Evolutionary conservation across 2,329 filamentous ascomycete species (phyloP).

Genomic region (Metarhizium album): DNA sequence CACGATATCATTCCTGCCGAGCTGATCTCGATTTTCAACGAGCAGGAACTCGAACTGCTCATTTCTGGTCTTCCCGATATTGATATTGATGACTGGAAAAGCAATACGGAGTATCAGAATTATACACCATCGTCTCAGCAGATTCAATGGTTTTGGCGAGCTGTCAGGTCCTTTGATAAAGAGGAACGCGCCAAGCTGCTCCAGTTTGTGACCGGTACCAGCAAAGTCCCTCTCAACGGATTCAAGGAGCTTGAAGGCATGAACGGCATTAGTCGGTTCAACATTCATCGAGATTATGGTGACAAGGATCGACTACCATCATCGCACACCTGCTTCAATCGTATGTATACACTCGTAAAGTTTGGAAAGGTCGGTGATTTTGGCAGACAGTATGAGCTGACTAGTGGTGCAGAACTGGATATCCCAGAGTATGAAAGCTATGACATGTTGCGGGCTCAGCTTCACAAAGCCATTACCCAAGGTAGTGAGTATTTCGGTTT

Average conservation of each 20-base stretch:
- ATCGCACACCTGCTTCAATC: slow-evolving; percentile 98
- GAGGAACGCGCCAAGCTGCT: slow-evolving; percentile 95
- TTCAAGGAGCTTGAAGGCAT: slow-evolving; percentile 99
- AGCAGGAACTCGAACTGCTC: slow-evolving; percentile 90
- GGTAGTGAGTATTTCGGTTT: slow-evolving; percentile 98
- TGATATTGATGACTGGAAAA: slow-evolving; percentile 98
- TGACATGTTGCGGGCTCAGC: slow-evolving; percentile 73
- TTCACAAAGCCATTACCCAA: slow-evolving; percentile 94
- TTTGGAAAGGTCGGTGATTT: not conserved
- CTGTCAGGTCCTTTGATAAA: slow-evolving; percentile 93
- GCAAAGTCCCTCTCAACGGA: slow-evolving; percentile 94
- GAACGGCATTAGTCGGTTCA: slow-evolving; percentile 97
- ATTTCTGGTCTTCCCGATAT: slow-evolving; percentile 97
- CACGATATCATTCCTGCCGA: slow-evolving; percentile 96
- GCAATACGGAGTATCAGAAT: slow-evolving; percentile 97
- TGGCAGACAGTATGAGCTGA: slow-evolving; percentile 15
- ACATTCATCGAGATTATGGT: slow-evolving; percentile 96
- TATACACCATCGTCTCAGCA: slow-evolving; percentile 90
- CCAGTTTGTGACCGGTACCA: slow-evolving; percentile 96
- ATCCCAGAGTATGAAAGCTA: slow-evolving; percentile 97
- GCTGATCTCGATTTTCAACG: slow-evolving; percentile 93
- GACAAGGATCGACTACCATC: slow-evolving; percentile 92
- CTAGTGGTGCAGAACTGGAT: slow-evolving; percentile 66
- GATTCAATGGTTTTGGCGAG: slow-evolving; percentile 99
- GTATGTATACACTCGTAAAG: slow-evolving; percentile 46